Conservation (phyloP, 345 rosid species). For the Capsella bursapastoris region DNA sequence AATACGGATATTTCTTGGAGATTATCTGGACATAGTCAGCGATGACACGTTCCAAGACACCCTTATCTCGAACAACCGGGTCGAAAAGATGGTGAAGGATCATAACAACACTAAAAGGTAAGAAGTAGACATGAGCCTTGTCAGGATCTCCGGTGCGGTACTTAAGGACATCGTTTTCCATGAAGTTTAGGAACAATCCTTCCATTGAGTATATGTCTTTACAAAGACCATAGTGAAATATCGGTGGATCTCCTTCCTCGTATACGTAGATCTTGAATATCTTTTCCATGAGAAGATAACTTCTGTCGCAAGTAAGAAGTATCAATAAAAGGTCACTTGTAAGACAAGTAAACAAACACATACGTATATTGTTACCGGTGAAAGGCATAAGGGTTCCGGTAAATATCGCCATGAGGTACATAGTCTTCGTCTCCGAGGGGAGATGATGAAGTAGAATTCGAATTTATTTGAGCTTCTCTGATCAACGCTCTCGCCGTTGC, state of each 20-base stretch:
- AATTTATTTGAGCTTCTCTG: slow-evolving; percentile 45
- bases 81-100: slow-evolving; percentile 60
- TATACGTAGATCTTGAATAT: slow-evolving; percentile 63
- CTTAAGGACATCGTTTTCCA: slow-evolving; percentile 51
- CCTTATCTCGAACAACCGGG: slow-evolving; percentile 46
- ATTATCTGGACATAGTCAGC: slow-evolving; percentile 56
- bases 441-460: slow-evolving; percentile 26
- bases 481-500: slow-evolving; percentile 60
- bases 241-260: slow-evolving; percentile 73
- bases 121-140: slow-evolving; percentile 65
- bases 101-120: slow-evolving; percentile 75
- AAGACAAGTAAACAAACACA: background rate
- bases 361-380: slow-evolving; percentile 46
- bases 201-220: slow-evolving; percentile 68
- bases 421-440: slow-evolving; percentile 46
- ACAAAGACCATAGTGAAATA: slow-evolving; percentile 68
- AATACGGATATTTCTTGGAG: slow-evolving; percentile 59
- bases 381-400: slow-evolving; percentile 57
- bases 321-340: background rate
- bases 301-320: slow-evolving; percentile 44
- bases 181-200: slow-evolving; percentile 60
- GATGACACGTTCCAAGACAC: slow-evolving; percentile 53
- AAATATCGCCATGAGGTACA: slow-evolving; percentile 55
- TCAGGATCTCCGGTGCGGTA: slow-evolving; percentile 56
- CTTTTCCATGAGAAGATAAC: slow-evolving; percentile 66